phyloP scores from a whole-genome alignment of 2,329 filamentous ascomycete genomes.

The Trichophaea hybrida region DNA sequence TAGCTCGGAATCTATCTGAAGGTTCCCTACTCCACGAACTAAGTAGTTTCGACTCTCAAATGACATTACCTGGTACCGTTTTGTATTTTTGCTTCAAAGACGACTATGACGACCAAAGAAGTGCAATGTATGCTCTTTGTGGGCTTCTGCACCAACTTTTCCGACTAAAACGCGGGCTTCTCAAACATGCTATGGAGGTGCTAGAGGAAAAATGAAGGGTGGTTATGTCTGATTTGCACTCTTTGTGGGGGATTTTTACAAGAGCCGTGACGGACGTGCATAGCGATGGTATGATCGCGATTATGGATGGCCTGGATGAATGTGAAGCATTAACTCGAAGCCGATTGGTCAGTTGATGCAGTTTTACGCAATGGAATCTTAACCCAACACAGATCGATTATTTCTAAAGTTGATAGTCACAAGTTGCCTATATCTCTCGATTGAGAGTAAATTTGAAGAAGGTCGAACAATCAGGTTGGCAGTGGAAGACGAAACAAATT shows the following conservation, averaged over 20 bases:
- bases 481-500: background rate
- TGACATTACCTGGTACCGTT: background rate
- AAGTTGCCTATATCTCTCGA: background rate
- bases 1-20: background rate
- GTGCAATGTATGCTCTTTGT: background rate
- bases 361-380: background rate
- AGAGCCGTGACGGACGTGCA: background rate
- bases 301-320: background rate
- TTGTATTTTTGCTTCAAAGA: background rate
- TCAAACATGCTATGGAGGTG: background rate
- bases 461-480: background rate
- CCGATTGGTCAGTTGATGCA: background rate
- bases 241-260: background rate
- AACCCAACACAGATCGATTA: background rate
- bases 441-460: background rate
- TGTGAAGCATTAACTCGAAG: background rate
- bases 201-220: background rate
- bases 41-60: too few relatives aligned
- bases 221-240: background rate
- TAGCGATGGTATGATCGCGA: background rate
- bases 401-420: background rate
- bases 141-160: constrained; percentile 1
- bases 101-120: background rate
- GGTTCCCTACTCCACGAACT: background rate
- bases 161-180: background rate